Conservation (phyloP, 345 rosid species). For the Triadica sebifera region DNA sequence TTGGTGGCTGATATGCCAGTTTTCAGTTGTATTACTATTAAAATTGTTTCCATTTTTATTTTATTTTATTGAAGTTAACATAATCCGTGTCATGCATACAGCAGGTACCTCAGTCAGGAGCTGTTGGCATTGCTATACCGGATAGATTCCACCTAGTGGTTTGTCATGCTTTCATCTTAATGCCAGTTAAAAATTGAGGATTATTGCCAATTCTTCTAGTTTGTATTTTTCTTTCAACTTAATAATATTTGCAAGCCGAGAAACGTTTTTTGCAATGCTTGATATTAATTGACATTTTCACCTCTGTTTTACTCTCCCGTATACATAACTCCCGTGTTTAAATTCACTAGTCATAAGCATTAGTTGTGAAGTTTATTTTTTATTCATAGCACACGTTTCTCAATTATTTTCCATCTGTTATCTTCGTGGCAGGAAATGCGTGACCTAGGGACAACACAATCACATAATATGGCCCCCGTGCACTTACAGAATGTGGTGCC, state of each 20-base stretch:
- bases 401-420: constrained; percentile 4
- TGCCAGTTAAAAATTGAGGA: neutral
- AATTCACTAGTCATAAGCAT: neutral
- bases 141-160: constrained; percentile 63
- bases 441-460: constrained; percentile 43
- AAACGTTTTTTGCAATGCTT: neutral
- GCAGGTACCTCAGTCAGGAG: constrained; percentile 46
- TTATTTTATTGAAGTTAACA: constrained; percentile 12
- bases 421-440: constrained; percentile 45
- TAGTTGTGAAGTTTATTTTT: neutral
- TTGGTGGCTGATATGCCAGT: neutral
- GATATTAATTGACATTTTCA: neutral
- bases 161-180: constrained; percentile 22
- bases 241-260: too few relatives aligned
- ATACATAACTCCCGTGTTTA: neutral
- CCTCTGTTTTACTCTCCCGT: neutral
- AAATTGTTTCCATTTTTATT: constrained; percentile 11
- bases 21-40: neutral
- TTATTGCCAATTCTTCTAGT: neutral
- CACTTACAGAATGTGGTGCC: constrained; percentile 57
- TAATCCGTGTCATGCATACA: constrained; percentile 23
- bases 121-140: constrained; percentile 41
- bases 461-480: constrained; percentile 43
- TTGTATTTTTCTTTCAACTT: neutral
- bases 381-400: neutral